Evolutionary conservation across 1,139 yeast species (phyloP), one percentile per base, ranked within the genome.

Genomic region (Saccharomyces hybrid): DNA sequence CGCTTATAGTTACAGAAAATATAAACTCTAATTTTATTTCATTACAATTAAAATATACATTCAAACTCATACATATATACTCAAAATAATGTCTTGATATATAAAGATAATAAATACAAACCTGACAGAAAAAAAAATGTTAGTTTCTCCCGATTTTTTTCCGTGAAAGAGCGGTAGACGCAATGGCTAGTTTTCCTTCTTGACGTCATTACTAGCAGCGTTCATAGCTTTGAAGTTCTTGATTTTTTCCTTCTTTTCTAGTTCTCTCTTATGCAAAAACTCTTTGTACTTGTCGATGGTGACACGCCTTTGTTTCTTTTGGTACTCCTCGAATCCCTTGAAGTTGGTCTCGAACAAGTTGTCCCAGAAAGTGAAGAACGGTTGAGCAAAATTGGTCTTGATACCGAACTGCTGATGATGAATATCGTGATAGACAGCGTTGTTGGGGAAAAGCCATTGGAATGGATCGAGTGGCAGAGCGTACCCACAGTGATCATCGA

Each of bases 401-500:
- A 93, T 84, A 34, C 99, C 99, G 80, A 95, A 93, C 63, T 82
- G 82, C 75, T 93, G 99, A 73, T 93, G 99, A 70, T 93, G 99
- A 63, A 93, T 90, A 72, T 93, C 99, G 69, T 93, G 99, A 71
- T 90, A 93, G 44, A 90, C 86, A 11, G 98, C 88, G 67, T 93
- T 91, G 74, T 93, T 93, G 59, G 98, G 98, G 78, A 93, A 93
- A 14, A 91, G 56, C 47, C 82, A 69, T 74, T 93, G 99, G 76
- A 93, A 87, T 34, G 91, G 83, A 70, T 93, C 99, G 70, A 75
- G 87, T 16, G 98, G 99, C 56, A 93, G 75, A 50, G 90, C 83
- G 72, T 91, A 93, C 20, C 99, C 99, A 72, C 98, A 93, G 72
- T 93, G 99, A 70, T 93, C 99, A 70, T 93, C 99, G 52, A 93